A percentile compares a stretch with the other conserved stretches of the same genome.
Conservation (phyloP, 1,284 basidiomycete species). For the Irpex sp. region DNA sequence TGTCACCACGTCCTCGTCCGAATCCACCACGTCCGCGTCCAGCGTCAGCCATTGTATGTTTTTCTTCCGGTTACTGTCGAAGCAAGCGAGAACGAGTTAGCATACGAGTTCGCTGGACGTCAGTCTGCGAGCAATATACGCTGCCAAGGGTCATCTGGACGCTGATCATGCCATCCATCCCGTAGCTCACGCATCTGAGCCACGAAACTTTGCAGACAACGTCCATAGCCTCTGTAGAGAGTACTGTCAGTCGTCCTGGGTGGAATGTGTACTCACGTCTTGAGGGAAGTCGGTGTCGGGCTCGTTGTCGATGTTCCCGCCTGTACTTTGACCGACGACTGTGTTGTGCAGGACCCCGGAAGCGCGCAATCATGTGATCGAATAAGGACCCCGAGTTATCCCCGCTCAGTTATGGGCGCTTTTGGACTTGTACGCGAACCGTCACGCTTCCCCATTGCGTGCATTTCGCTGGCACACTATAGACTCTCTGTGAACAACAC, state of each 20-base stretch:
- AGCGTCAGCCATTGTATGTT: conserved; percentile 65
- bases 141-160: conserved; percentile 13
- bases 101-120: too few species aligned
- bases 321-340: neutral
- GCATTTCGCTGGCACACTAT: neutral
- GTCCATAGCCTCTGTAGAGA: neutral
- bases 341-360: conserved; percentile 12
- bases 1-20: conserved; percentile 84
- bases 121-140: neutral
- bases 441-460: neutral
- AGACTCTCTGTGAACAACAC: too few species aligned
- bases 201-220: conserved; percentile 6
- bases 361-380: neutral
- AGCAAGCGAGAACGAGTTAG: neutral
- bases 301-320: conserved; percentile 22
- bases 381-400: neutral
- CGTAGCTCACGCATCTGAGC: conserved; percentile 1
- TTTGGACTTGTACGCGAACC: neutral
- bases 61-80: conserved; percentile 16
- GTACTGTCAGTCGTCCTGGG: neutral
- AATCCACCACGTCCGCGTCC: conserved; percentile 79
- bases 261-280: conserved; percentile 33
- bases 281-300: conserved; percentile 28
- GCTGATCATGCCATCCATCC: conserved; percentile 17
- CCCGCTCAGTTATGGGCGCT: too few species aligned